phyloP scores from a whole-genome alignment of 495 filamentous ascomycete genomes.

The Aspergillus baeticus region DNA sequence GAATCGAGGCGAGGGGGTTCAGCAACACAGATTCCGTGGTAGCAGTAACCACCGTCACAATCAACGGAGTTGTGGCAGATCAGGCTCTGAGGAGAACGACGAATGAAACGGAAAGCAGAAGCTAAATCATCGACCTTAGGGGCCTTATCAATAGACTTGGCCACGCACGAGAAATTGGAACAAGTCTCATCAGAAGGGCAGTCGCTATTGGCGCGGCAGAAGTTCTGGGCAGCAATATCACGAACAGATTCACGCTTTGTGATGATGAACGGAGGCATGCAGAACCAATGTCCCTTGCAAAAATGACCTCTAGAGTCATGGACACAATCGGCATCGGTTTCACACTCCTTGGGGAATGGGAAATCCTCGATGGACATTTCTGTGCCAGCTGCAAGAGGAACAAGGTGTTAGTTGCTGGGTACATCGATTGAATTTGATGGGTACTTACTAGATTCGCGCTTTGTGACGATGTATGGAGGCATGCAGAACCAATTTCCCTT shows the following conservation, averaged over 20 bases:
- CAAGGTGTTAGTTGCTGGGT: too few relatives aligned
- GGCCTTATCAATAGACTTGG: too few relatives aligned
- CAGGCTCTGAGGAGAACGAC: background rate
- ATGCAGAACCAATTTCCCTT: too few relatives aligned
- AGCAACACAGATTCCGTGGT: slow-evolving; percentile 5
- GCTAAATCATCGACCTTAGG: too few relatives aligned
- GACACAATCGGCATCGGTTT: background rate
- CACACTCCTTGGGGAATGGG: background rate
- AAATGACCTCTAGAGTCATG: background rate
- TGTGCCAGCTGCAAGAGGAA: too few relatives aligned
- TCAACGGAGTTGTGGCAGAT: background rate
- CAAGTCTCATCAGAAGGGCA: background rate
- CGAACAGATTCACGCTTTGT: background rate
- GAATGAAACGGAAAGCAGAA: background rate
- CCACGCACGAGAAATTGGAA: background rate
- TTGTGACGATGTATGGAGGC: background rate
- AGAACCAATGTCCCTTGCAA: too few relatives aligned
- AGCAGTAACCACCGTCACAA: slow-evolving; percentile 4
- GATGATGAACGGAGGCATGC: background rate
- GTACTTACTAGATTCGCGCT: background rate
- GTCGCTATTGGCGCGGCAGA: background rate
- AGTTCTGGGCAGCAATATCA: too few relatives aligned
- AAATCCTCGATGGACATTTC: too few relatives aligned
- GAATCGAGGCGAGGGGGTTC: background rate
- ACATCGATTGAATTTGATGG: too few relatives aligned